Evolutionary conservation across 1,284 basidiomycete genomes (phyloP), one percentile per base, ranked within the genome.

Genomic region (Cystobasidium sp.): DNA sequence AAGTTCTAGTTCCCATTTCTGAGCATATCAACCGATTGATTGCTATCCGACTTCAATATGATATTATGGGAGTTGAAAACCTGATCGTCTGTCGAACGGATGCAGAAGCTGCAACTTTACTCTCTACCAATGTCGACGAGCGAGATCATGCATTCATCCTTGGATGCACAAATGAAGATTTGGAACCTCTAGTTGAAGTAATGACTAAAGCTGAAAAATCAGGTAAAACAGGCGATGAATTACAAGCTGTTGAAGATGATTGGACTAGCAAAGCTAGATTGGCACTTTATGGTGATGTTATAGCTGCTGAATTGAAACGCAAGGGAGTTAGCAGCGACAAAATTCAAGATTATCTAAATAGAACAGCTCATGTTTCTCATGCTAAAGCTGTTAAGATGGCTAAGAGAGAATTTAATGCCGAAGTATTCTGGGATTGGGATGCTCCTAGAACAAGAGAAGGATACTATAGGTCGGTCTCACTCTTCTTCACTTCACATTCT

Each of bases 131-230:
- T 84, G 93, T 99, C 77, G 97, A 99, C 84, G 89, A 91, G 80
- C 91, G 96, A 51, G 96, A 99, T 85, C 96, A 99, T 81, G 84
- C 93, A 43, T 99, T 97, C 86, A 95, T 99, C 82, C 88, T 98
- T 46, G 96, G 96, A 56, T 88, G 88, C 71, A 96, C 94, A 62
- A 95, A 97, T 83, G 82, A 91, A 10, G 78, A 81, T 62, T 83
- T 88, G 37, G 84, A 85, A 22, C 88, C 93, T 18, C 86, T 98
- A 69, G 92, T 91, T 76, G 86, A 85, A 44, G 88, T 92, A 78
- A 94, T 98, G 91, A 87, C 86, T 75, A 88, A 90, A 71, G 96
- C 94, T 16, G 93, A 97, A 84, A 83, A 85, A 31, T 84, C 88
- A 49, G 94, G 95, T 64, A 90, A 90, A 84, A 87, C 84, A 56